A percentile compares a stretch with the other conserved stretches of the same genome.
phyloP scores from a whole-genome alignment of 306 rosid species.

The Urtica urens region DNA sequence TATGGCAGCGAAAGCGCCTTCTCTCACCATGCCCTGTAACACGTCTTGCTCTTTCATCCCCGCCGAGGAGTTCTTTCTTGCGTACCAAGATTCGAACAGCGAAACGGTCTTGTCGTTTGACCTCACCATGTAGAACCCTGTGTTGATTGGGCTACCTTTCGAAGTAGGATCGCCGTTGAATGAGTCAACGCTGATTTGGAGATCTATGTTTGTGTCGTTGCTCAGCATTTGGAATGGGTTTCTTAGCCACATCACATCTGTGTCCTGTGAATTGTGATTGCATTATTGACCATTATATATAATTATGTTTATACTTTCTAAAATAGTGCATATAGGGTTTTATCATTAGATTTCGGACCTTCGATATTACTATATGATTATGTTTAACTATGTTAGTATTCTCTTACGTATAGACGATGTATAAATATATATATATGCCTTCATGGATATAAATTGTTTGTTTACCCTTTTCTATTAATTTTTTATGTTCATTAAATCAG shows the following conservation, averaged over 20 bases:
- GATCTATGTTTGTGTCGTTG: constrained; percentile 14
- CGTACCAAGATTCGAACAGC: constrained; percentile 19
- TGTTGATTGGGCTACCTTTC: constrained; percentile 21
- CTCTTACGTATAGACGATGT: no score
- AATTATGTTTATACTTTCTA: no score
- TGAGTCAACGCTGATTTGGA: constrained; percentile 19
- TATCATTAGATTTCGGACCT: no score
- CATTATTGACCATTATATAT: no score
- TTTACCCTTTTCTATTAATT: no score
- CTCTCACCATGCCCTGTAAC: constrained; percentile 7
- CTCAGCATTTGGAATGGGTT: constrained; percentile 24
- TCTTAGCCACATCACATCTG: constrained; percentile 31
- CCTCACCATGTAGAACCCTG: constrained; percentile 26
- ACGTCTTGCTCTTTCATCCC: constrained; percentile 24
- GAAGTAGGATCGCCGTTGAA: constrained; percentile 24
- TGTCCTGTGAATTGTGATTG: constrained; percentile 12
- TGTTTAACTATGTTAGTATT: no score
- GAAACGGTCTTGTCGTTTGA: constrained; percentile 27
- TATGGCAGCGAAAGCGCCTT: constrained; percentile 4
- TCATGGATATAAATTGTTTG: no score
- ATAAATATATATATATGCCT: no score
- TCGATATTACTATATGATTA: no score
- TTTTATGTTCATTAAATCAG: no score
- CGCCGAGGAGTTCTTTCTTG: constrained; percentile 1
- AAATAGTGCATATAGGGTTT: no score